Base-by-base conservation (phyloP, 163 green algal species). In the Scenedesmus sp. region DNA sequence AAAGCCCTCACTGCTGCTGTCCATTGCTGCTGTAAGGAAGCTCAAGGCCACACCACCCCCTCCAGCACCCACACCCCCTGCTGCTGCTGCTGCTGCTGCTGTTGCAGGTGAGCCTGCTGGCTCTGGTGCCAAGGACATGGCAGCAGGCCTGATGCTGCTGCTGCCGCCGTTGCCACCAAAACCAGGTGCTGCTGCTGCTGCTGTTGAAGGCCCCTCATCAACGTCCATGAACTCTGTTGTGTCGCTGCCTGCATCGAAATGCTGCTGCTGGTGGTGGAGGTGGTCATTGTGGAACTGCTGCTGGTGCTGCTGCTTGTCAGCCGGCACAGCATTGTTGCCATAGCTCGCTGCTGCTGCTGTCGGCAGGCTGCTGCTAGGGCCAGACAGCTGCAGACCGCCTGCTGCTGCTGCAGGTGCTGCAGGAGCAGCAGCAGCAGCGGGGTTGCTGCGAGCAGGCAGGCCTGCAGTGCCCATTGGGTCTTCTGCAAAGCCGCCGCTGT, bases 211-310 rank as follows among this genome's bases (percentile, higher is more conserved):
- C 70, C 8, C 52, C 57, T 87, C 82, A 13, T 87, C 82, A 3
- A 67, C 18, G 18, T 87, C 82, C 54, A 87, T 87, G 82, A 70
- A 64, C 82, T 67, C 54, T 9, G 82, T 52, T 16, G 54, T 87
- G 46, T 59, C 52, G 20, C 82, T 66, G 59, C 59, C 16, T 56
- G 52, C 82, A 77, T 56, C 23, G 20, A 54, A 56, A 15, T 84
- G 77, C 77, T 84, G 77, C 83, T 77, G 59, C n/a, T 57, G n/a
- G 4, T 56, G 59, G 4, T 59, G 16, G 26, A 77, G 23, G 23
- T 74, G 23, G 56, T 88, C 6, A 26, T 52, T 4, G 3, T 52
- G 15, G 5, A 73, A 55, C 56, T 88, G 55, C 57, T 87, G 82
- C 82, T 87, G 82, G 7, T 46, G n/a, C 52, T 73, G n/a, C 66